Percentiles rank a stretch among this genome's conserved stretches.
Evolutionary conservation across 2,329 filamentous ascomycete species (phyloP).

Genomic region (Ascochyta fabae): DNA sequence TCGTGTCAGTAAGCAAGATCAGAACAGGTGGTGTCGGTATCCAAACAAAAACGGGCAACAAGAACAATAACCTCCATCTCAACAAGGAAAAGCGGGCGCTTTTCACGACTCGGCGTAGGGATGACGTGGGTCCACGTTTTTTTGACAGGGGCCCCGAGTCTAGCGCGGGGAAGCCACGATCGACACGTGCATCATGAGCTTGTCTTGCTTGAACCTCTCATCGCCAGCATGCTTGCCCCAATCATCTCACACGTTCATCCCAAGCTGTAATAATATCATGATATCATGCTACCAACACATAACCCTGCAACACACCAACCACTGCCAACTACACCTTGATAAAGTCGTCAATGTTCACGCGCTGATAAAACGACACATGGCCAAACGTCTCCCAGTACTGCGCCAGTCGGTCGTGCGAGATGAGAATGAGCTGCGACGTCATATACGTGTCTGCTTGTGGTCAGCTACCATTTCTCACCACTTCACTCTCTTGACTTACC

Average conservation of each 20-base stretch:
- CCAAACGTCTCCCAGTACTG: constrained; percentile 76
- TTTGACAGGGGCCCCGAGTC: constrained; percentile 3
- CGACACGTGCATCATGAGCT: constrained; percentile 16
- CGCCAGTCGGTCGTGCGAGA: constrained; percentile 77
- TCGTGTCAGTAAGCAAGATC: too few species aligned
- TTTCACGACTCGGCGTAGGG: not conserved
- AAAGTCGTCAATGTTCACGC: constrained; percentile 54
- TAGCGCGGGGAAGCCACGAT: constrained; percentile 14
- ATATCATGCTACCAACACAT: too few species aligned
- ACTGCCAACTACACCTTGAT: constrained; percentile 21
- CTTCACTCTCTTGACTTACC: constrained; percentile 60
- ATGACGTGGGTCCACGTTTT: constrained; percentile 18
- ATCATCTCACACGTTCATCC: too few species aligned
- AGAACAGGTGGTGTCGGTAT: not conserved
- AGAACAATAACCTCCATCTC: too few species aligned
- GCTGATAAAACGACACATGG: constrained; percentile 57
- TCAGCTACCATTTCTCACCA: too few species aligned
- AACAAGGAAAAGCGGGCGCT: not conserved
- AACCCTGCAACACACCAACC: too few species aligned
- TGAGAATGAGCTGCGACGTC: constrained; percentile 75
- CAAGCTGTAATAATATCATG: too few species aligned
- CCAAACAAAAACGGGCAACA: too few species aligned
- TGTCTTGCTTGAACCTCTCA: not conserved
- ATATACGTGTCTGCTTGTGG: constrained; percentile 70
- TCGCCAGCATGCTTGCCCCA: too few species aligned